Evolutionary conservation across 2,329 filamentous ascomycete genomes (phyloP), one percentile per base, ranked within the genome.

Genomic region (Colletotrichum sp.): DNA sequence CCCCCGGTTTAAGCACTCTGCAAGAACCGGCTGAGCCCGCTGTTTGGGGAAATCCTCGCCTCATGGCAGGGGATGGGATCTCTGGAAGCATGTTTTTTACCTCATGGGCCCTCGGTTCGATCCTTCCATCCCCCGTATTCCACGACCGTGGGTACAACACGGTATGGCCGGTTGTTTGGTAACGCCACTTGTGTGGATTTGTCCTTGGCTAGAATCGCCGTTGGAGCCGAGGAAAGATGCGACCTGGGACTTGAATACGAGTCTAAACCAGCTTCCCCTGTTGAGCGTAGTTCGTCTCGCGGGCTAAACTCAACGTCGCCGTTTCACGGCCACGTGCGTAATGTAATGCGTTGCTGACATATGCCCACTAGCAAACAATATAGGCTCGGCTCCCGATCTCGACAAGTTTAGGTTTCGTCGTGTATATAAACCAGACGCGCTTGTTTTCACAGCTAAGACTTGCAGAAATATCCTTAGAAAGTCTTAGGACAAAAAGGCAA

Each of bases 271-370:
- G 32, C 60, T 48, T 21, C 34, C 13, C 55, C 34, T 12, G 36
- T 4, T 6, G 2, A 26, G 3, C 0, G 2, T 12, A 24, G 58
- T 38, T 21, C 12, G n/a, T 48, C 55, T 24, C 26, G 21, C 10
- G 12, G 38, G 38, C n/a, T 34, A 36, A 64, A 64, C 38, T 70
- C 36, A 16, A 48, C 34, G 12, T 73, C 56, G 58, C 48, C 60
- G 66, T 73, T 70, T 73, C 66, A 60, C 21, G 16, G 16, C 24
- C n/a, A 34, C 18, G 26, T 52, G 58, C 28, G 18, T 34, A 16
- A 15, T 65, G 21, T 60, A 16, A 15, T 65, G 21, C 60, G 34
- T 12, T 12, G 3, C 6, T 64, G 24, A 73, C 15, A 69, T 1
- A n/a, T 38, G 26, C 9, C 24, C 24, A 18, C 13, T 16, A 16